These are phyloP conservation scores for Teratosphaeria zuluensis DNA, from an alignment of 2,329 filamentous ascomycete species.

Conservation along the genomic window DNA sequence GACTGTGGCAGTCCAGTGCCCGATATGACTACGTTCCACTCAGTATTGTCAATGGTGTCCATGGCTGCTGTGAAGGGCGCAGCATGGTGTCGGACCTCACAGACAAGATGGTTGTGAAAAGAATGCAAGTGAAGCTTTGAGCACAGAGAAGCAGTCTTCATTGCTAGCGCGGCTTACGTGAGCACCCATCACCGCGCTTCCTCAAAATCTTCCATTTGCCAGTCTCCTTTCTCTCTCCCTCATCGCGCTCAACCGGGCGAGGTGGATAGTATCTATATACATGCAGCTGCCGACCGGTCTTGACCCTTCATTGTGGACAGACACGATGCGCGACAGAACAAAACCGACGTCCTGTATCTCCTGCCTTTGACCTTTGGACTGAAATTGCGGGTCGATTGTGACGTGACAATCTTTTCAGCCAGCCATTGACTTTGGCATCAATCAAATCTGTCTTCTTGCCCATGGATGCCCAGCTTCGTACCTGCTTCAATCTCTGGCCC, in stretches of 20 bases:
- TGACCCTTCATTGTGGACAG: slow-evolving; percentile 36
- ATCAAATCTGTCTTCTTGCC: background rate
- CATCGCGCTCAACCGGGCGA: slow-evolving; percentile 23
- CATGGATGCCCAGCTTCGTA: background rate
- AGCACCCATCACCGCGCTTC: background rate
- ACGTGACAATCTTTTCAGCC: slow-evolving; percentile 31
- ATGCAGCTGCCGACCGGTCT: slow-evolving; percentile 15
- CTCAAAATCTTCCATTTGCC: slow-evolving; percentile 4
- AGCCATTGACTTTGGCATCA: background rate
- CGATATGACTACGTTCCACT: slow-evolving; percentile 45
- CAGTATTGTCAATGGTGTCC: slow-evolving; percentile 41
- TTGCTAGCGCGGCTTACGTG: background rate
- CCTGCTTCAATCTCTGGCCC: background rate
- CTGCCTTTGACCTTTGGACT: slow-evolving; percentile 34
- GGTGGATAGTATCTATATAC: slow-evolving; percentile 5
- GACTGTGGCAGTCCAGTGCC: slow-evolving; percentile 45
- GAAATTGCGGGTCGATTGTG: slow-evolving; percentile 43
- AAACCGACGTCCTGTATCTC: slow-evolving; percentile 40
- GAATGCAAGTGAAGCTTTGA: background rate
- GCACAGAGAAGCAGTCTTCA: background rate
- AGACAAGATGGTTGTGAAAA: background rate
- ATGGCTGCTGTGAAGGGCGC: slow-evolving; percentile 18
- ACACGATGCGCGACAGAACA: slow-evolving; percentile 34
- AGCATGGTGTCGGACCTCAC: background rate
- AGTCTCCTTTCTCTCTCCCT: slow-evolving; percentile 10